phyloP scores from a whole-genome alignment of 1,139 yeast genomes.

The Debaryomyces sp. region DNA sequence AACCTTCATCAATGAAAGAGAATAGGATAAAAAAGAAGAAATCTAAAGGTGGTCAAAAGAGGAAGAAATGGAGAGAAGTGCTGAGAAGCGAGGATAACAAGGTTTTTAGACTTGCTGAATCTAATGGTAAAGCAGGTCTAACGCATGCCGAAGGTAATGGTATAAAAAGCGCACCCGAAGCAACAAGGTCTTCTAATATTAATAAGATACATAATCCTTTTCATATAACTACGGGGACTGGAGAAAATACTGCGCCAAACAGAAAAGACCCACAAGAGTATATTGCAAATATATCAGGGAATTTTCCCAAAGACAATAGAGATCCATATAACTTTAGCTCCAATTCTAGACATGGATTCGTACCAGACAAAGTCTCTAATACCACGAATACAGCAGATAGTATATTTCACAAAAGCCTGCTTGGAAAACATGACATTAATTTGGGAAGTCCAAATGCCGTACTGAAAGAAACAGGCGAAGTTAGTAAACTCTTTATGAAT shows the following conservation, averaged over 20 bases:
- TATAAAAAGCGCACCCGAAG: not conserved
- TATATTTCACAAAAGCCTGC: not conserved
- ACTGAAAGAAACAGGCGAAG: not conserved
- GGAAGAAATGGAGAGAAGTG: not conserved
- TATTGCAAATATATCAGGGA: not conserved
- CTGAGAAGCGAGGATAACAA: not conserved
- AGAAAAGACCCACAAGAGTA: not conserved
- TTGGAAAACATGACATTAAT: not conserved
- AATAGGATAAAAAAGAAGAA: constrained; percentile 41
- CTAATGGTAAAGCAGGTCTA: not conserved
- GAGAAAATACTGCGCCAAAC: not conserved
- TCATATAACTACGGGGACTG: not conserved
- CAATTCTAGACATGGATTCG: not conserved
- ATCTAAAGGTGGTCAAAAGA: not conserved
- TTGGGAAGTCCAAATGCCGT: not conserved
- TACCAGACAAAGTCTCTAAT: not conserved
- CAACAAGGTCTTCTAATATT: not conserved
- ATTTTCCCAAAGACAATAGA: not conserved
- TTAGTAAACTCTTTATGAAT: not conserved
- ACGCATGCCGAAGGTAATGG: not conserved
- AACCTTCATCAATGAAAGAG: not conserved
- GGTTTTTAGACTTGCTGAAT: not conserved
- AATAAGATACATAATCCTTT: not conserved
- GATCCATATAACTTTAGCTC: not conserved
- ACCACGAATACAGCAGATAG: not conserved